These are phyloP conservation scores for Peronospora destructor DNA, from an alignment of 352 stramenopile genomes.

Conservation along the genomic window DNA sequence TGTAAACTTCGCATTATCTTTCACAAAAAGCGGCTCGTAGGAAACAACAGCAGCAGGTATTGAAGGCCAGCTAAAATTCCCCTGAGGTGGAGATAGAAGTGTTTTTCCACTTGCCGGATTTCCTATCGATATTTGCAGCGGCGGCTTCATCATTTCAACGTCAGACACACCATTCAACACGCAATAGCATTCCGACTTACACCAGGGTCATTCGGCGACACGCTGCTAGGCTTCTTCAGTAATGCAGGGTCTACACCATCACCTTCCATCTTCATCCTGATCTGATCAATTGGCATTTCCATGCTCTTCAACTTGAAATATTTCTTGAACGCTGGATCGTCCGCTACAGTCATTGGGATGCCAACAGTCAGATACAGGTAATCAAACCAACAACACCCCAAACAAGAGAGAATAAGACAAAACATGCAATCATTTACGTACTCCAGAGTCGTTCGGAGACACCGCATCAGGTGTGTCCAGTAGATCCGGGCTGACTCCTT, in stretches of 20 bases:
- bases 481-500: conserved; percentile 52
- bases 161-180: neutral
- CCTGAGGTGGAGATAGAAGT: conserved; percentile 9
- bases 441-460: conserved; percentile 70
- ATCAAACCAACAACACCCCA: neutral
- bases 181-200: conserved; percentile 32
- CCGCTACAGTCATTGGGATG: conserved; percentile 55
- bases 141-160: conserved; percentile 20
- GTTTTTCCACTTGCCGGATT: conserved; percentile 18
- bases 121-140: conserved; percentile 17
- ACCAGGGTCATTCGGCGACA: conserved; percentile 74
- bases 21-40: conserved; percentile 68
- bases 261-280: conserved; percentile 84
- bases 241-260: conserved; percentile 64
- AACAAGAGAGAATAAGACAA: conserved; percentile 5
- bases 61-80: conserved; percentile 25
- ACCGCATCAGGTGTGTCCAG: conserved; percentile 64
- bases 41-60: conserved; percentile 27
- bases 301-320: conserved; percentile 85
- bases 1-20: conserved; percentile 59
- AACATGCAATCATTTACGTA: conserved; percentile 24
- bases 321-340: conserved; percentile 77
- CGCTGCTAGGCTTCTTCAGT: conserved; percentile 50
- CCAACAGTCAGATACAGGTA: too few relatives aligned
- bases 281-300: conserved; percentile 75